phyloP scores from a whole-genome alignment of 208 protist species.

The Crithidia sp. region DNA sequence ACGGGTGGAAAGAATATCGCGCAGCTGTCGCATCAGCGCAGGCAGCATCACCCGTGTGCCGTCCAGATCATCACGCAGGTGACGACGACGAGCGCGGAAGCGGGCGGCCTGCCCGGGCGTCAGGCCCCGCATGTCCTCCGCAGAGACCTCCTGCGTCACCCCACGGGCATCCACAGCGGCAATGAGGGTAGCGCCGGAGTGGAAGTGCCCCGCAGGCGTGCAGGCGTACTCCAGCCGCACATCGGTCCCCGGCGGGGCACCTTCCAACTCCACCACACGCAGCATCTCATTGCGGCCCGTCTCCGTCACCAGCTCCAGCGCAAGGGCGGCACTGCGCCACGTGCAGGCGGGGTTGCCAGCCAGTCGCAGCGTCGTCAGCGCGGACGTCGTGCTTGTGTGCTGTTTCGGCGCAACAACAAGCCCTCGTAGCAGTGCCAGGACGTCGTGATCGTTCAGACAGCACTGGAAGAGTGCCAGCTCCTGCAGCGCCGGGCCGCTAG shows the following conservation, averaged over 20 bases:
- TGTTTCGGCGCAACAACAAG: conserved; percentile 19
- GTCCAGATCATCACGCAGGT: conserved; percentile 25
- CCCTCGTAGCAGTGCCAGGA: conserved; percentile 47
- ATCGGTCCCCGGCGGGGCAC: conserved; percentile 19
- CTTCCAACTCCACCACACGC: conserved; percentile 21
- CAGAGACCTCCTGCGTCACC: not conserved
- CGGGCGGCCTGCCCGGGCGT: conserved; percentile 18
- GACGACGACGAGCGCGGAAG: conserved; percentile 15
- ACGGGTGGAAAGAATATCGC: conserved; percentile 9
- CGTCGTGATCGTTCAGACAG: conserved; percentile 55
- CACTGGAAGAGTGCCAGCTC: conserved; percentile 71
- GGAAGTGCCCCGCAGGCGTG: conserved; percentile 27
- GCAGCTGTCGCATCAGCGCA: conserved; percentile 10
- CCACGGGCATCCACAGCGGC: not conserved
- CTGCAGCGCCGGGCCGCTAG: conserved; percentile 44
- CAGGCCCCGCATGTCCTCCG: not conserved
- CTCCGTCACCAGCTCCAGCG: conserved; percentile 20
- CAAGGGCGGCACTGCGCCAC: conserved; percentile 23
- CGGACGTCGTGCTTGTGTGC: not conserved
- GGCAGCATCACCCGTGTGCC: conserved; percentile 23
- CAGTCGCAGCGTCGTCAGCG: conserved; percentile 18
- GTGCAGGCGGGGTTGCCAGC: conserved; percentile 30
- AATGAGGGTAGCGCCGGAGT: conserved; percentile 26
- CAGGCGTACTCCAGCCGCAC: conserved; percentile 38
- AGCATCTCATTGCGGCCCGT: conserved; percentile 20